phyloP scores from a whole-genome alignment of 768 basidiomycete species.

The Boletus edulis region DNA sequence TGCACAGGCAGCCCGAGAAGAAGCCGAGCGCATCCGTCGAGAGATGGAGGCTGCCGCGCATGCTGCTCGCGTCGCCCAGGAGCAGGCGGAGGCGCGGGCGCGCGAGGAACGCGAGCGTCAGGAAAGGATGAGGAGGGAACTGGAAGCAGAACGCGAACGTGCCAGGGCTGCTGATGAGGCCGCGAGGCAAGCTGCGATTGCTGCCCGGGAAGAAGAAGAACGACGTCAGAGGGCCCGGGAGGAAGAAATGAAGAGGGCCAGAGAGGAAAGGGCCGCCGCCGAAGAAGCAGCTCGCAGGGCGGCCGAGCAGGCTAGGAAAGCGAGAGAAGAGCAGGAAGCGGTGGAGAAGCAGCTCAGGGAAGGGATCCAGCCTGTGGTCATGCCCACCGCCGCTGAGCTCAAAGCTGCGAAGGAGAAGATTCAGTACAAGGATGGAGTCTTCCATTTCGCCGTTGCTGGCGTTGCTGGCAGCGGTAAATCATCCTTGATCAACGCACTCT shows the following conservation, averaged over 20 bases:
- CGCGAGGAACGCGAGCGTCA: constrained; percentile 24
- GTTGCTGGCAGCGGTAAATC: constrained; percentile 32
- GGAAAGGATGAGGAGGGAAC: constrained; percentile 12
- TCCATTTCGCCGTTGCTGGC: constrained; percentile 32
- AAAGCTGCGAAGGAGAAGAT: constrained; percentile 22
- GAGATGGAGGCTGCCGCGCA: constrained; percentile 19
- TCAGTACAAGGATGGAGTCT: constrained; percentile 27
- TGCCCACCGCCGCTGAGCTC: constrained; percentile 28
- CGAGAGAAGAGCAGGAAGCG: constrained; percentile 17
- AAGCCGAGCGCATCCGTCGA: constrained; percentile 23
- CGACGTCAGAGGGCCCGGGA: constrained; percentile 22
- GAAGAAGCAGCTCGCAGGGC: constrained; percentile 25
- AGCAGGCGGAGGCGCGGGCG: constrained; percentile 24
- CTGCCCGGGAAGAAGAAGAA: constrained; percentile 24
- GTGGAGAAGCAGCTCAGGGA: constrained; percentile 23
- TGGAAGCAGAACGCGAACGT: constrained; percentile 23
- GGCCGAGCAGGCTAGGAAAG: constrained; percentile 22
- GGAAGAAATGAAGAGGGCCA: constrained; percentile 15
- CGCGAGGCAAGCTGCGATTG: constrained; percentile 19
- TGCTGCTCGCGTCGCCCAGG: constrained; percentile 23
- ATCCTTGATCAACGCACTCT: constrained; percentile 32
- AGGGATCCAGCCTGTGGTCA: constrained; percentile 30
- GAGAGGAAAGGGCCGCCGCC: constrained; percentile 18
- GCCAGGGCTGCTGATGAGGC: constrained; percentile 21
- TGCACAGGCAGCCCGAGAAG: constrained; percentile 20